Base-by-base conservation (phyloP, 2,329 filamentous ascomycete species). In the Ceratocystis harringtonii region DNA sequence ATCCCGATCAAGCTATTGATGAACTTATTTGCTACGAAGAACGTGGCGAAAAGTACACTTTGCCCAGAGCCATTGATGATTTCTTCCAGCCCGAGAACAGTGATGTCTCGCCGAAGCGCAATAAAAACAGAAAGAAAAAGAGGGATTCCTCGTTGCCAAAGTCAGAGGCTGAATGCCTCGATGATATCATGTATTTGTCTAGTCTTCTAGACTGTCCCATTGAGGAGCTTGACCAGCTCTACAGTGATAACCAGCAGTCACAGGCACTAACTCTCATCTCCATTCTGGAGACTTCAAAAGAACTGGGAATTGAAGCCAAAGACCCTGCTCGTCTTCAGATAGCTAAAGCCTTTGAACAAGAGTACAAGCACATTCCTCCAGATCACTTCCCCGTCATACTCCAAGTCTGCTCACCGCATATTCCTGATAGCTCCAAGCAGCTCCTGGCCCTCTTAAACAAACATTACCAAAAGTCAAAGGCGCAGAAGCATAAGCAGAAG, bases 1-100 rank as follows among this genome's bases (percentile, higher is more conserved):
- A 62, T 43, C 5, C 36, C 17, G n/a, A 61, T 10, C 30, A 79
- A 15, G 84, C 90, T 1, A 85, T 95, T 68, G 90, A 96, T 70
- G 85, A 90, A 67, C 77, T 97, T 12, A 80, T 96, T 41, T 95
- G 88, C 69, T 79, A 90, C 15, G 84, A 88, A 22, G 90, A 87
- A n/a, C 43, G 50, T 19, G 58, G 60, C 10, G 50, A 48, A 28
- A 45, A 41, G 5, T 67, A 61, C 36, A 41, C 63, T 17, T 78
- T 81, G 1, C 77, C 80, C 1, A 92, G 88, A 72, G 89, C 91
- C 0, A 78, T 96, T n/a, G 90, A 96, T 66, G 90, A 83, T 0
- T 96, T 96, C 72, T 84, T 83, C 25, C 79, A 83, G 48, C 80
- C 80, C 0, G 80, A 84, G 17, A 75, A 79, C 17, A 73, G 75